These are phyloP conservation scores for Citrus reticulata DNA, from an alignment of 345 rosid genomes.

Conservation along the genomic window DNA sequence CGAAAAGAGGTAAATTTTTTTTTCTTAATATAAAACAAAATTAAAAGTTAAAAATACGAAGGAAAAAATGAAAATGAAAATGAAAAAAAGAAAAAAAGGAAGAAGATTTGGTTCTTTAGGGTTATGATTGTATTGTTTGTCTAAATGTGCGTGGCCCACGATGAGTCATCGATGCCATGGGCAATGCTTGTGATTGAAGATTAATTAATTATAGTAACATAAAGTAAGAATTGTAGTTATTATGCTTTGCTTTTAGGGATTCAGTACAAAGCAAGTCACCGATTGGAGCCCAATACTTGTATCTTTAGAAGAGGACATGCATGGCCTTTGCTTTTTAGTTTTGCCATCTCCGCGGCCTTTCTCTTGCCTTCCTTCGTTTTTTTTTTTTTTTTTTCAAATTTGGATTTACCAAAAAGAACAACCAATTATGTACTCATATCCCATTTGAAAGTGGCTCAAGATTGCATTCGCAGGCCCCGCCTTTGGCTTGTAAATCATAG, in stretches of 20 bases:
- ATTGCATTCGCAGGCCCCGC: too few species aligned
- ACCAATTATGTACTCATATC: too few species aligned
- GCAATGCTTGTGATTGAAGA: slow-evolving; percentile 21
- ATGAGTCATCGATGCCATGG: not conserved
- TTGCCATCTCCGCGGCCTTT: not conserved
- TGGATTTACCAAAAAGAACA: not conserved
- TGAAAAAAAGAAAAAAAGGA: too few species aligned
- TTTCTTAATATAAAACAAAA: too few species aligned
- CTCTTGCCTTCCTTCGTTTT: not conserved
- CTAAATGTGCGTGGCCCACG: not conserved
- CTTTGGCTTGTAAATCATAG: too few species aligned
- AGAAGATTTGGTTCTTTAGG: not conserved
- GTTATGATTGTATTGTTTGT: not conserved
- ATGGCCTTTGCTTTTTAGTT: not conserved
- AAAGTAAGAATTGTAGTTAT: not conserved
- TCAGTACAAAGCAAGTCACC: slow-evolving; percentile 7
- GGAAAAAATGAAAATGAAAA: too few species aligned
- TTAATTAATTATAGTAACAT: not conserved
- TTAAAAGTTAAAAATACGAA: too few species aligned
- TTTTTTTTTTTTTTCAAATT: not conserved
- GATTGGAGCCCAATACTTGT: not conserved
- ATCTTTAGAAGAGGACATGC: not conserved
- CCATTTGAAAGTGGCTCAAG: not conserved
- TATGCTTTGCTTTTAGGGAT: slow-evolving; percentile 21
- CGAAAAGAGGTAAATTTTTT: not conserved